Base-by-base conservation (phyloP, 2,329 filamentous ascomycete species). In the Colletotrichum costaricense region DNA sequence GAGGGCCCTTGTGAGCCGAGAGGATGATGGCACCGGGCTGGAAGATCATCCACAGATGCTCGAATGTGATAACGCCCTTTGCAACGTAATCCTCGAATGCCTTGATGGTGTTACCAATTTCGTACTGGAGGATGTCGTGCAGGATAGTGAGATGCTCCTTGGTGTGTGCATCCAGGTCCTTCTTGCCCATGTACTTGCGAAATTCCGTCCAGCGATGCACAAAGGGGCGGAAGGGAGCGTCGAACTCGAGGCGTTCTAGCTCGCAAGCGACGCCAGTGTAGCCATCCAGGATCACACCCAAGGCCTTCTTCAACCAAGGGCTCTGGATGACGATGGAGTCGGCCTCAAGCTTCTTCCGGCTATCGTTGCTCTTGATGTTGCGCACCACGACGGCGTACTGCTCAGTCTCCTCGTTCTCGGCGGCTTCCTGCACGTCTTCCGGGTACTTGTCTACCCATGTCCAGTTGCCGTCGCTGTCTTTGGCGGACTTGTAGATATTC, bases 311-410 rank as follows among this genome's bases (percentile, higher is more conserved):
- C 56, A 94, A 81, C 67, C 87, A 83, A 1, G 90, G 89, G 24
- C 88, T 91, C 79, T 94, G 91, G 6, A 93, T 82, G 57, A 92
- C 85, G 71, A 94, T 88, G 59, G 89, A 91, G 77, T 93, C 86
- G 28, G 92, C 86, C 67, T 88, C 82, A 38, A 92, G 86, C 58
- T 88, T 89, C 79, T 91, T 92, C 69, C 88, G 86, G 33, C 89
- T 88, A 78, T 92, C 88, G 59, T 85, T 86, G 76, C 86, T 86
- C 80, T 88, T 89, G 68, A 86, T 83, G 77, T 92, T 89, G 57
- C 90, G 88, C 1, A 91, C 86, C 33, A 92, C 82, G 62, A 92
- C 83, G 2, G 91, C 91, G 77, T 88, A 93, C 75, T 89, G 90
- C 46, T 87, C 87, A 1, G 90, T 92, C 75, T 90, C 86, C 22